These are phyloP conservation scores for Ophiostoma tasmaniense DNA, from an alignment of 2,329 filamentous ascomycete genomes.

Conservation along the genomic window DNA sequence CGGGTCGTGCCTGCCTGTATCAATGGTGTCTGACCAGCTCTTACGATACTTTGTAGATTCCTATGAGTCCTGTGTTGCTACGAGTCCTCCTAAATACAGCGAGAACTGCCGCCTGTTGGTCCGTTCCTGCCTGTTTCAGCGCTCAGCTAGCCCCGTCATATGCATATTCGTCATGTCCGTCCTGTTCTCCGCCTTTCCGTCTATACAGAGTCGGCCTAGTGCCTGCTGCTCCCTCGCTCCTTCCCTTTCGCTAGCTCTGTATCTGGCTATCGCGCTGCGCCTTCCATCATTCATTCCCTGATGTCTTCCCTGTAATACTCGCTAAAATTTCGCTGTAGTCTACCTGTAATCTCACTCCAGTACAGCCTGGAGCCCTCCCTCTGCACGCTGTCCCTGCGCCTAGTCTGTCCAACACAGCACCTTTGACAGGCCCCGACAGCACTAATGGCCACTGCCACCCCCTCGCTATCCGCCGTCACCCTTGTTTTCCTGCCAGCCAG, in stretches of 20 bases:
- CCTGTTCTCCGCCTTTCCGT: constrained; percentile 8
- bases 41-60: not conserved
- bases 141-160: constrained; percentile 13
- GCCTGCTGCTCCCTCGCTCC: not conserved
- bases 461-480: not conserved
- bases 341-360: not conserved
- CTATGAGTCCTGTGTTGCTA: not conserved
- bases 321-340: not conserved
- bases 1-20: not conserved
- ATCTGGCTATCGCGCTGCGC: not conserved
- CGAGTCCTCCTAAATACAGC: not conserved
- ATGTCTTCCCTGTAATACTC: not conserved
- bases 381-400: not conserved
- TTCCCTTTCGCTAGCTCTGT: not conserved
- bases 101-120: not conserved
- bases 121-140: not conserved
- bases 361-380: not conserved
- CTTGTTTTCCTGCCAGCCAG: not conserved
- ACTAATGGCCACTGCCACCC: not conserved
- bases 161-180: constrained; percentile 15
- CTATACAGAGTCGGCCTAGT: not conserved
- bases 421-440: not conserved
- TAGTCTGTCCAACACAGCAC: not conserved
- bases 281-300: not conserved
- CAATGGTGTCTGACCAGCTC: too few relatives aligned